Conservation (phyloP, 495 filamentous ascomycete genomes). For the Xylaria telfairii region DNA sequence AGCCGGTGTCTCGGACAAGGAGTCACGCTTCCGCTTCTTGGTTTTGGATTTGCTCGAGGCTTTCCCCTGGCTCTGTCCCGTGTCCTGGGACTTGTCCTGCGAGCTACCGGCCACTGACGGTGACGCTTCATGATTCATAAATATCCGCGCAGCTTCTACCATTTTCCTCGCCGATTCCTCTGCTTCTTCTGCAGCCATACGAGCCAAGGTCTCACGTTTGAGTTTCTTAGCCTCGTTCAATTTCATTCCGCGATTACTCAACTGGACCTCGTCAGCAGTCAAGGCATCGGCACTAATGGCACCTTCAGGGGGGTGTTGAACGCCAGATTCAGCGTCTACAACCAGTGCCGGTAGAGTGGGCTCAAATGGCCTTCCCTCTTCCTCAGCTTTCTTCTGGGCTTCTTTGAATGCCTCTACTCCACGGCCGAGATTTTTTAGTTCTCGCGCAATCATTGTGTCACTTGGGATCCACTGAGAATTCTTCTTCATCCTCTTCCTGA, state of each 20-base stretch:
- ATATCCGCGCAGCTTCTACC: constrained; percentile 60
- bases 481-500: constrained; percentile 98
- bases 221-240: constrained; percentile 91
- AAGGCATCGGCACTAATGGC: constrained; percentile 57
- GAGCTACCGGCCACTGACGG: constrained; percentile 36
- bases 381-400: constrained; percentile 71
- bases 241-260: constrained; percentile 89
- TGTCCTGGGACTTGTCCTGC: constrained; percentile 33
- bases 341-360: constrained; percentile 50
- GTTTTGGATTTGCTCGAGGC: constrained; percentile 40
- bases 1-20: constrained; percentile 48
- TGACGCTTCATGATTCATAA: constrained; percentile 42
- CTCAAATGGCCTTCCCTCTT: constrained; percentile 69
- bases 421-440: constrained; percentile 77
- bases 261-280: constrained; percentile 57
- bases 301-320: constrained; percentile 53
- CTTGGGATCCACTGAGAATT: constrained; percentile 95
- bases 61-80: constrained; percentile 27
- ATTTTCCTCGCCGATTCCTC: constrained; percentile 66
- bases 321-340: constrained; percentile 54
- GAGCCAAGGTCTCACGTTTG: constrained; percentile 74
- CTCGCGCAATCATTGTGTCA: constrained; percentile 93
- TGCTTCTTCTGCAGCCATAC: constrained; percentile 72
- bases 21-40: constrained; percentile 63
- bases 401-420: constrained; percentile 76